Evolutionary conservation across 768 basidiomycete genomes (phyloP).

Genomic region (Trametes coccinea): DNA sequence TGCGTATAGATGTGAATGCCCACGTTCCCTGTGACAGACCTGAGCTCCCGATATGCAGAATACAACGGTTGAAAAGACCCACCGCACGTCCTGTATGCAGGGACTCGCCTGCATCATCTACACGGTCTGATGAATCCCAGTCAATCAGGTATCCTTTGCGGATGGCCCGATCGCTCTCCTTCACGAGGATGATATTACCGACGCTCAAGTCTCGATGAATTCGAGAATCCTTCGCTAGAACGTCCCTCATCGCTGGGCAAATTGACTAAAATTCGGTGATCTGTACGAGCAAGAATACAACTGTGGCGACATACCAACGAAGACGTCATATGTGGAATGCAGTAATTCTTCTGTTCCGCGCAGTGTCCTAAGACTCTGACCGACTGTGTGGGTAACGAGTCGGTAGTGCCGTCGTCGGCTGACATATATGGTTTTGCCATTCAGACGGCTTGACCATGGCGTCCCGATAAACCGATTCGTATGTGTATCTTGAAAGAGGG

Average conservation of each 20-base stretch:
- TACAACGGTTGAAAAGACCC: neutral
- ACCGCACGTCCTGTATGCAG: neutral
- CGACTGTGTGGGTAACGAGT: neutral
- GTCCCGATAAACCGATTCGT: neutral
- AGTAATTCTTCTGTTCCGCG: slow-evolving; percentile 13
- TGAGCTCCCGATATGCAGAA: no score
- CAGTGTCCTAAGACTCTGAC: neutral
- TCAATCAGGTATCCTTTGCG: slow-evolving; percentile 7
- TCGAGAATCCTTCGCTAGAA: neutral
- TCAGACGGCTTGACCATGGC: neutral
- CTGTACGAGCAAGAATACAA: neutral
- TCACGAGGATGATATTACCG: slow-evolving; percentile 9
- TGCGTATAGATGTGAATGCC: neutral
- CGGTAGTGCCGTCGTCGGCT: neutral
- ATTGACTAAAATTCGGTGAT: neutral
- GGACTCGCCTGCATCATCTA: neutral
- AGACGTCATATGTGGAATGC: neutral
- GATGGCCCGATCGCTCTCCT: neutral
- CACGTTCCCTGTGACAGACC: slow-evolving; percentile 10
- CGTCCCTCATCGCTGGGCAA: slow-evolving; percentile 6
- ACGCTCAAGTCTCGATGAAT: slow-evolving; percentile 13
- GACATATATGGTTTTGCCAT: neutral
- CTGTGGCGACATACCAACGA: neutral
- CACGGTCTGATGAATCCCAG: slow-evolving; percentile 2
- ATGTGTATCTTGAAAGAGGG: neutral